Percentiles rank a stretch among this genome's conserved stretches.
Evolutionary conservation across 306 rosid genomes (phyloP).

Genomic region (Lablab purpureus): DNA sequence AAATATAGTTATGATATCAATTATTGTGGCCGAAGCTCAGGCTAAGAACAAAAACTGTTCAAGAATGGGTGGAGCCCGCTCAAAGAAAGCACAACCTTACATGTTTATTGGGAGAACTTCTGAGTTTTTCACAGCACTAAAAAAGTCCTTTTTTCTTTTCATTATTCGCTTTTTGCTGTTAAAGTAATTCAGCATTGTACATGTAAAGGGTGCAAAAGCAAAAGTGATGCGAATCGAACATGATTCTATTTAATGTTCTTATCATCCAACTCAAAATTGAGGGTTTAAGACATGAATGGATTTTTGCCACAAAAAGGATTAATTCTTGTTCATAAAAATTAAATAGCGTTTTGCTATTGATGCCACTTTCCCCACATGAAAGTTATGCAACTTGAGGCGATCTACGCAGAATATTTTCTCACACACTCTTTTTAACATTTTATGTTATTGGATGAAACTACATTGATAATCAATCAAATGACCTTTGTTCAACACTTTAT

Average conservation of each 20-base stretch:
- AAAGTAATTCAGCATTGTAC: not conserved
- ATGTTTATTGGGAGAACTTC: not conserved
- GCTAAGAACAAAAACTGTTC: not conserved
- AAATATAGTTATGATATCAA: not conserved
- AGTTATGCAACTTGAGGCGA: conserved; percentile 1
- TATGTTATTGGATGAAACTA: not conserved
- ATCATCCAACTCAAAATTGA: not conserved
- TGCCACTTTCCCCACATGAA: not conserved
- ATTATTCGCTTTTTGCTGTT: not conserved
- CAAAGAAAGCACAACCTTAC: not conserved
- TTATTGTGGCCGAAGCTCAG: not conserved
- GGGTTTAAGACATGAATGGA: not conserved
- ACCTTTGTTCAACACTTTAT: not conserved
- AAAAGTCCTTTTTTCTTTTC: not conserved
- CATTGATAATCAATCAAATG: not conserved
- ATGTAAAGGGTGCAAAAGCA: not conserved
- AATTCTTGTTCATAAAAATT: not conserved
- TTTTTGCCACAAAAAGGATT: not conserved
- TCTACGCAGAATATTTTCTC: not conserved
- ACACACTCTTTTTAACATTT: not conserved
- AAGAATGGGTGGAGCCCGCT: not conserved
- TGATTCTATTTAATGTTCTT: not conserved
- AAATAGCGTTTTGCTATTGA: not conserved
- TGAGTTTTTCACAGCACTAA: not conserved
- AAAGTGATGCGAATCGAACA: not conserved